Percentiles rank a stretch among this genome's conserved stretches.
phyloP scores from a whole-genome alignment of 345 rosid species.

The Eucalyptus pauciflora region DNA sequence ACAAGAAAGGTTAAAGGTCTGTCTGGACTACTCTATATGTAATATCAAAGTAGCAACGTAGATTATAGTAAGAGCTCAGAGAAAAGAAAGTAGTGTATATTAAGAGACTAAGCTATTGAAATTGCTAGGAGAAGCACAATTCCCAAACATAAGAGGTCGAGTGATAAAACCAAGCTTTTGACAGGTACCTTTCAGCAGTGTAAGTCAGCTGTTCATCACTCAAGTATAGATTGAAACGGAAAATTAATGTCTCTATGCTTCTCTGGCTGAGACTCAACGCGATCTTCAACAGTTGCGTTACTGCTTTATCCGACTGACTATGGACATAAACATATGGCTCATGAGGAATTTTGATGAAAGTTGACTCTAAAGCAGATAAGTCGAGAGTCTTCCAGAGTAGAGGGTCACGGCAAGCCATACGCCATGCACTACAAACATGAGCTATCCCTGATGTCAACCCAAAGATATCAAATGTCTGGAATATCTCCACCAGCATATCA shows the following conservation, averaged over 20 bases:
- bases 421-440: conserved; percentile 78
- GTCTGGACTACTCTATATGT: not conserved
- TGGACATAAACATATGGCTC: conserved; percentile 76
- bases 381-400: conserved; percentile 78
- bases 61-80: not conserved
- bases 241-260: conserved; percentile 45
- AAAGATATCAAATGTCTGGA: conserved; percentile 40
- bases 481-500: conserved; percentile 60
- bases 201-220: conserved; percentile 74
- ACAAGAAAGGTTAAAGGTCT: not conserved
- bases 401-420: conserved; percentile 78
- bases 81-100: not conserved
- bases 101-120: not conserved
- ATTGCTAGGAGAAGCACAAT: not conserved
- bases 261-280: conserved; percentile 65
- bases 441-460: conserved; percentile 58
- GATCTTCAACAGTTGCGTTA: conserved; percentile 47
- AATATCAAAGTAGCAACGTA: not conserved
- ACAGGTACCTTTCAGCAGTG: conserved; percentile 63
- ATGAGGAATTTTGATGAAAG: conserved; percentile 59
- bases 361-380: conserved; percentile 51
- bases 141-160: not conserved
- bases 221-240: conserved; percentile 50
- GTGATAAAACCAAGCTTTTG: not conserved
- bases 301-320: conserved; percentile 33